phyloP scores from a whole-genome alignment of 306 rosid genomes.

The Canavalia gladiata region DNA sequence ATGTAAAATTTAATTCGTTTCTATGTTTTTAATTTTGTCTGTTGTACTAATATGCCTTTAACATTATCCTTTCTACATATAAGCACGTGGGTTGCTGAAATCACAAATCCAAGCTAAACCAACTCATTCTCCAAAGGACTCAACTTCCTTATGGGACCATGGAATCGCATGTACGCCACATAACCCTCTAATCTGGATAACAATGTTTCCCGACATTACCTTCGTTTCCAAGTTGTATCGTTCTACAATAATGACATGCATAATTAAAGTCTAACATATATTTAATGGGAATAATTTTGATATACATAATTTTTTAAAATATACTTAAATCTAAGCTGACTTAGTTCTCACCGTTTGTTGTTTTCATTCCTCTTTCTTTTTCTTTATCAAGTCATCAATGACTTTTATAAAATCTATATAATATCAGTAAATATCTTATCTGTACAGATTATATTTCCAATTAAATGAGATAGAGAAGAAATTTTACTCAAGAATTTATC shows the following conservation, averaged over 20 bases:
- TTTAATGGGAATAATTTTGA: background rate
- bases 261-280: background rate
- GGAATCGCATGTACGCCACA: background rate
- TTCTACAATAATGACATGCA: background rate
- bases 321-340: background rate
- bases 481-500: background rate
- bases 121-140: conserved; percentile 1
- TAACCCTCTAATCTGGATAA: background rate
- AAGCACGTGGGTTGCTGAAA: conserved; percentile 4
- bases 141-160: background rate
- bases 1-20: background rate
- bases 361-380: background rate
- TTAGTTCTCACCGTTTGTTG: background rate
- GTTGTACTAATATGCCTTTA: background rate
- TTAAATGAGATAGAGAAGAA: background rate
- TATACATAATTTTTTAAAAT: background rate
- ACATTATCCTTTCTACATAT: background rate
- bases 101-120: background rate
- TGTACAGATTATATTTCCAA: background rate
- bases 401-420: background rate
- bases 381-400: background rate
- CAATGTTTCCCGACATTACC: conserved; percentile 17
- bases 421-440: background rate
- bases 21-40: background rate
- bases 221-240: conserved; percentile 12